Conservation (phyloP, 108 stramenopile species). For the Skeletonema potamos region DNA sequence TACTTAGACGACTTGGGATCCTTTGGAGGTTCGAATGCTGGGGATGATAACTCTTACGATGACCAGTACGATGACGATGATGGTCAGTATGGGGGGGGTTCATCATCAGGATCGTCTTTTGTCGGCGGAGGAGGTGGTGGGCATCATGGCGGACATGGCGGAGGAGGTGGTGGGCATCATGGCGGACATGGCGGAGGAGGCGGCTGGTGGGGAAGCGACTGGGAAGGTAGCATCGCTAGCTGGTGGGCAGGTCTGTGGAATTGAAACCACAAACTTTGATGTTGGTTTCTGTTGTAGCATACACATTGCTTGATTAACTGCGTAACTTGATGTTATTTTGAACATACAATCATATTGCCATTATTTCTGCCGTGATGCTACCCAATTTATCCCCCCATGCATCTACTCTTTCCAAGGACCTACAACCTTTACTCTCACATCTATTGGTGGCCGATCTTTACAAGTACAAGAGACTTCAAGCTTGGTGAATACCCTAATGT, state of each 20-base stretch:
- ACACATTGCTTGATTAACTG: background rate
- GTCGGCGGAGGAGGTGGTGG: no score
- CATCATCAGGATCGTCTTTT: no score
- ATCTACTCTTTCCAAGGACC: conserved; percentile 59
- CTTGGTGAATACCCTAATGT: conserved; percentile 74
- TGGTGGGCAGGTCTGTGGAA: background rate
- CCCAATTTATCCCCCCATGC: background rate
- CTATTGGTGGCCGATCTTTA: conserved; percentile 71
- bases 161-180: background rate
- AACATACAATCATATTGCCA: no score
- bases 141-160: no score
- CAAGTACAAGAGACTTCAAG: conserved; percentile 66
- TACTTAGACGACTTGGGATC: no score
- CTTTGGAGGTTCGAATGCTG: no score
- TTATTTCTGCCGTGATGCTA: no score
- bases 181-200: background rate
- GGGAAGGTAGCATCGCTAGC: background rate
- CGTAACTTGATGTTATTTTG: no score
- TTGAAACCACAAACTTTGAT: background rate
- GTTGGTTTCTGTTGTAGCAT: background rate
- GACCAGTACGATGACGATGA: no score
- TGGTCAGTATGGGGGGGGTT: no score
- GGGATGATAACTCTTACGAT: no score
- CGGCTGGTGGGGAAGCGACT: background rate
- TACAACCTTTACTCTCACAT: conserved; percentile 73